Base-by-base conservation (phyloP, 1,139 yeast genomes). In the Magnusiomyces magnusii region DNA sequence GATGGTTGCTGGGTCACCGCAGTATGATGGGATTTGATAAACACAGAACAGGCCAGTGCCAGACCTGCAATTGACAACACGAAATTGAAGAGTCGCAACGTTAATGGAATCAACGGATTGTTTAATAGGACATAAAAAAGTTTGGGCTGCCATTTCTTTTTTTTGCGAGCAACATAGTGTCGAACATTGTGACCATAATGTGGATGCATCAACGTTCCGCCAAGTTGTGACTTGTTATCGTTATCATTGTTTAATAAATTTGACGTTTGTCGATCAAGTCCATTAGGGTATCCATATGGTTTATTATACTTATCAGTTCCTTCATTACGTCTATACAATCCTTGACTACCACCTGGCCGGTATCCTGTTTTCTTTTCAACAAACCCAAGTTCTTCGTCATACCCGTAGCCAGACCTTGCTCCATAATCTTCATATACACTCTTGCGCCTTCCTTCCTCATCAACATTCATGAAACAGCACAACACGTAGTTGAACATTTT, bases 71-170 rank as follows among this genome's bases (percentile, higher is more conserved):
- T 63, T 1, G 73, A 69, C 2, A 70, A 63, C 42, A 83, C 71
- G 52, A 89, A 79, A 55, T 87, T 88, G 57, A 86, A 76, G 1
- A 89, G 74, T 63, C 98, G 77, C 64, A 92, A 78, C 19, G 87
- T 78, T 56, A 93, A 76, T 0, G 97, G 97, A 9, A 91, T 79
- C 65, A 87, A 83, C 17, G 96, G 95, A 69, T 87, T 89, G 65
- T 84, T 83, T 58, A 89, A 78, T 54, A 91, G 76, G 21, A 86
- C 74, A 53, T 84, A 76, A 59, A 77, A 77, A 24, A 89, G 67
- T 31, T 80, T 78, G 1, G 95, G 92, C 58, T 79, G 75, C 80
- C 88, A 81, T 64, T 83, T 53, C n/a, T 21, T n/a, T 28, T 53
- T 53, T 51, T 53, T 53, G 17, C 24, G 41, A 13, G 19, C 51